Conservation (phyloP, 805 yeast species). For the Schwanniomyces pseudopolymorphus region DNA sequence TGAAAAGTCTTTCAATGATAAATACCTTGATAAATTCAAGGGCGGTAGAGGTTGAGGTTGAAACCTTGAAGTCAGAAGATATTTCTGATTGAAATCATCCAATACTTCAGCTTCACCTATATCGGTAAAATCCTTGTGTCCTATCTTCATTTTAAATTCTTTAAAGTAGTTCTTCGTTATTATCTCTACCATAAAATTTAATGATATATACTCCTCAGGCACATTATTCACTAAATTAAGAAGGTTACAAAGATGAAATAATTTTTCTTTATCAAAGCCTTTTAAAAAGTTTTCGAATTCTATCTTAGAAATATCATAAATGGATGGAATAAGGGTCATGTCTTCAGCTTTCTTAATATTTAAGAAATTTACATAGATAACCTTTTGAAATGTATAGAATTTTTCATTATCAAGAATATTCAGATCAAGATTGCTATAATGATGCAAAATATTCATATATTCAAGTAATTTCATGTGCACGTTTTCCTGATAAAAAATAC, state of each 20-base stretch:
- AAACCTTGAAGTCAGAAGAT: not conserved
- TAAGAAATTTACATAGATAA: constrained; percentile 1
- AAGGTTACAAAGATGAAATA: constrained; percentile 1
- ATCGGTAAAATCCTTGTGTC: not conserved
- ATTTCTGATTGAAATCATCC: constrained; percentile 2
- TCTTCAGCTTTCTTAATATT: not conserved
- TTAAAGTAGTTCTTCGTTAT: not conserved
- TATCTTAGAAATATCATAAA: constrained; percentile 3
- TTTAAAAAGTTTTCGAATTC: constrained; percentile 5
- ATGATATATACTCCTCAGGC: not conserved
- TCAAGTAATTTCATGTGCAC: not conserved
- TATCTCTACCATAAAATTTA: not conserved
- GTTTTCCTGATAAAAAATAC: not conserved
- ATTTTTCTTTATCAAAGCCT: constrained; percentile 2
- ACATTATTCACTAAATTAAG: not conserved
- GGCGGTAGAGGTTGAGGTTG: constrained; percentile 2
- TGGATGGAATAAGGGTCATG: constrained; percentile 9
- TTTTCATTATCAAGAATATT: not conserved
- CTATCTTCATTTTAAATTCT: not conserved
- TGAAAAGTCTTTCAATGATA: constrained; percentile 7
- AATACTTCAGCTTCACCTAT: not conserved
- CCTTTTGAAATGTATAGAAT: constrained; percentile 6
- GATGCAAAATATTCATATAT: constrained; percentile 11
- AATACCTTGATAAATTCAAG: constrained; percentile 1
- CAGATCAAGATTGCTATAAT: constrained; percentile 34